Evolutionary conservation across 768 basidiomycete genomes (phyloP).

Genomic region (Boletus pseudo-olivaceus): DNA sequence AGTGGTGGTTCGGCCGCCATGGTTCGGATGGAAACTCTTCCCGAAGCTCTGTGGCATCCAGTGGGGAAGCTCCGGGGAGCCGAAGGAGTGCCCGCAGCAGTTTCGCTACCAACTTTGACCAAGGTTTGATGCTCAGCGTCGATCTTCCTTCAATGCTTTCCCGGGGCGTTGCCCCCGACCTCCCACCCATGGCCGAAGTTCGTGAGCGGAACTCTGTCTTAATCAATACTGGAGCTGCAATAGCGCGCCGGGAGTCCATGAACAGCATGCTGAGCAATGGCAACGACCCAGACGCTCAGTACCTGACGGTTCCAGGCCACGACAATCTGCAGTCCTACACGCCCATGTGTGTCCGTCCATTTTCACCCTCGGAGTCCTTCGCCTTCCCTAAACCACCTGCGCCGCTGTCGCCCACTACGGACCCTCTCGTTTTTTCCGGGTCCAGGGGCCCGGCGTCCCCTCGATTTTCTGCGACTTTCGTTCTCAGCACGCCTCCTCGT

Average conservation of each 20-base stretch:
- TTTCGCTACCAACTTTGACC: slow-evolving; percentile 61
- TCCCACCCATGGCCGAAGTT: slow-evolving; percentile 57
- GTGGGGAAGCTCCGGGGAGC: slow-evolving; percentile 17
- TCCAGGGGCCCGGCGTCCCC: neutral
- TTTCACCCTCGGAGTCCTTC: slow-evolving; percentile 65
- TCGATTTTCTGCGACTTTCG: slow-evolving; percentile 16
- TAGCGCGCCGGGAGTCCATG: slow-evolving; percentile 35
- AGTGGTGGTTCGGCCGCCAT: slow-evolving; percentile 44
- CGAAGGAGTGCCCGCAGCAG: slow-evolving; percentile 48
- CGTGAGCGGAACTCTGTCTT: slow-evolving; percentile 34
- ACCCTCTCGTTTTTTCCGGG: neutral
- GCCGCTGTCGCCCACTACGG: neutral
- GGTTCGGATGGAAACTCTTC: neutral
- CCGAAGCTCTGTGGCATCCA: slow-evolving; percentile 11
- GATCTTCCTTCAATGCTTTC: slow-evolving; percentile 17
- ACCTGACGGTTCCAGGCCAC: slow-evolving; percentile 33
- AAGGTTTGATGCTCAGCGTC: slow-evolving; percentile 29
- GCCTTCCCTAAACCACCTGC: slow-evolving; percentile 65
- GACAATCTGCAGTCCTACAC: slow-evolving; percentile 29
- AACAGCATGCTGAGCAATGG: slow-evolving; percentile 38
- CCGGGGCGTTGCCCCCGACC: slow-evolving; percentile 28
- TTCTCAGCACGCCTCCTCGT: slow-evolving; percentile 14
- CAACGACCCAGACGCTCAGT: slow-evolving; percentile 39
- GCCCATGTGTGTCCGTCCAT: slow-evolving; percentile 63
- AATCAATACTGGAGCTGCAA: slow-evolving; percentile 23